phyloP scores from a whole-genome alignment of 441 rosid species.

The Macaranga tanarius region DNA sequence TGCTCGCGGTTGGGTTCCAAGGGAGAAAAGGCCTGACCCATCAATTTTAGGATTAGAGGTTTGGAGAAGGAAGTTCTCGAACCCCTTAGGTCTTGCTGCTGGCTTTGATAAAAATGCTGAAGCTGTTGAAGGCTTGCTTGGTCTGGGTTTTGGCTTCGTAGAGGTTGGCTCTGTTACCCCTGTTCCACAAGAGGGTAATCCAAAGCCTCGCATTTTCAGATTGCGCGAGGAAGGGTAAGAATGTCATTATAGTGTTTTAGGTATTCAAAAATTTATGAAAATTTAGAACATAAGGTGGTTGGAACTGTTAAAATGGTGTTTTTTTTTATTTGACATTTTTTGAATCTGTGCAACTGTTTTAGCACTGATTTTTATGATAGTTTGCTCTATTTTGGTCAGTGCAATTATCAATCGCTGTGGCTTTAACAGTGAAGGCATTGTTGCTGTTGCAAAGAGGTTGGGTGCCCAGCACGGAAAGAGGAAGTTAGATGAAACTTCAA shows the following conservation, averaged over 20 bases:
- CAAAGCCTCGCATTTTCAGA: constrained; percentile 95
- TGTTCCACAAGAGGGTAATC: constrained; percentile 93
- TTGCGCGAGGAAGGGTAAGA: constrained; percentile 74
- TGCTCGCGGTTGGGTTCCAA: constrained; percentile 96
- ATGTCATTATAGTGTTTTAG: constrained; percentile 16
- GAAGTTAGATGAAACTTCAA: constrained; percentile 81
- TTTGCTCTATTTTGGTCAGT: constrained; percentile 40
- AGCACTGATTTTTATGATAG: constrained; percentile 6
- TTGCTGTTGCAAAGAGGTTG: constrained; percentile 89
- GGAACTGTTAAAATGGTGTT: not conserved
- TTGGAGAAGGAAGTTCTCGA: constrained; percentile 98
- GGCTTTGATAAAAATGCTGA: constrained; percentile 99
- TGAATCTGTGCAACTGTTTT: not conserved
- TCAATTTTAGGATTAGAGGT: constrained; percentile 76
- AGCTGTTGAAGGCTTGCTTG: constrained; percentile 90
- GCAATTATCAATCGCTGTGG: constrained; percentile 96
- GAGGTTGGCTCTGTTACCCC: constrained; percentile 99
- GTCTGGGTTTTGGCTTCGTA: constrained; percentile 91
- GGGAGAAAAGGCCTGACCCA: constrained; percentile 90
- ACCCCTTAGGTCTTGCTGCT: constrained; percentile 95
- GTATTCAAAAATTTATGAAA: not conserved
- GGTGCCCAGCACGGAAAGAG: constrained; percentile 99
- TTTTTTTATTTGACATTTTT: not conserved
- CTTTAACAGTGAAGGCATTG: constrained; percentile 95
- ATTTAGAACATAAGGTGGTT: not conserved